phyloP scores from a whole-genome alignment of 306 rosid species.

The Calophaca sinica region DNA sequence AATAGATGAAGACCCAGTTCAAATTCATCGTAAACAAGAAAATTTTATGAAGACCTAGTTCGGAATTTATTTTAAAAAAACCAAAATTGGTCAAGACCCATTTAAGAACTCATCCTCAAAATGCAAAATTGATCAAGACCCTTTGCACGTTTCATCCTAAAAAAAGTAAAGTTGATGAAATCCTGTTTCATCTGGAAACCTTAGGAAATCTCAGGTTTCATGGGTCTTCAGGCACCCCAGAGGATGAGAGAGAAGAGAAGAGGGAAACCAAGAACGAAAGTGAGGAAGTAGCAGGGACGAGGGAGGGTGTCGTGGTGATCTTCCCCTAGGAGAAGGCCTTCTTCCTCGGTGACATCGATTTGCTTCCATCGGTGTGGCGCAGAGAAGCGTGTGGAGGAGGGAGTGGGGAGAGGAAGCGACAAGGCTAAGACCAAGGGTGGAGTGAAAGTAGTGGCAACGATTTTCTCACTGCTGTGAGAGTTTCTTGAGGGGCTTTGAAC shows the following conservation, averaged over 20 bases:
- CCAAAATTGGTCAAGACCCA: background rate
- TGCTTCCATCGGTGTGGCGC: constrained; percentile 69
- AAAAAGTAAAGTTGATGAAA: too few relatives aligned
- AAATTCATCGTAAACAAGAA: background rate
- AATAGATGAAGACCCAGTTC: background rate
- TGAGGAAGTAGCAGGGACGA: constrained; percentile 76
- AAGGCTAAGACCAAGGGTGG: constrained; percentile 57
- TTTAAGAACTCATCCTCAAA: background rate
- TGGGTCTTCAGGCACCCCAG: constrained; percentile 87
- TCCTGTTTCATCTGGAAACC: too few relatives aligned
- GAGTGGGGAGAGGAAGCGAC: constrained; percentile 89
- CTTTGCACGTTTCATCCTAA: too few relatives aligned
- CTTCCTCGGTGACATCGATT: constrained; percentile 81
- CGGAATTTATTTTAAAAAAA: background rate
- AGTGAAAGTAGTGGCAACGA: constrained; percentile 81
- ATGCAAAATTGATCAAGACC: too few relatives aligned
- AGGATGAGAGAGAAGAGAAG: constrained; percentile 72
- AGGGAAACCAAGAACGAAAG: constrained; percentile 73
- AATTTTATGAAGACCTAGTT: too few relatives aligned
- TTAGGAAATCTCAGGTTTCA: constrained; percentile 67
- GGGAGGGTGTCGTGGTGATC: constrained; percentile 52
- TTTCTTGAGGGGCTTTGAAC: constrained; percentile 92
- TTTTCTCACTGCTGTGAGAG: constrained; percentile 93
- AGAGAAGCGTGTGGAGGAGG: constrained; percentile 55
- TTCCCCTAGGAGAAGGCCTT: constrained; percentile 74